phyloP scores from a whole-genome alignment of 2,329 filamentous ascomycete species.

The Pseudogymnoascus sp. region DNA sequence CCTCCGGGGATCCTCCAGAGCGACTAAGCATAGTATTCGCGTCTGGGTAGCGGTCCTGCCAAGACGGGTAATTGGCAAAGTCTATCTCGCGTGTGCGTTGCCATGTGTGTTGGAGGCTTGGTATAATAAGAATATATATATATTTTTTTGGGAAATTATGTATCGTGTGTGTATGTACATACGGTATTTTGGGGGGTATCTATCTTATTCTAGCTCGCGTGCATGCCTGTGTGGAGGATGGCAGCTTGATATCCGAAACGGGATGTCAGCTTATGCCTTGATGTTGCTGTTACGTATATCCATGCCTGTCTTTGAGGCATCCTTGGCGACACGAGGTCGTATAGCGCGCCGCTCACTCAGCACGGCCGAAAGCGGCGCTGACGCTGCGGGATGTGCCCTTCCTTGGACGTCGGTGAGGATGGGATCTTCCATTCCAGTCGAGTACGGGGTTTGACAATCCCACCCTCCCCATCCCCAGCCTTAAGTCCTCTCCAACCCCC shows the following conservation, averaged over 20 bases:
- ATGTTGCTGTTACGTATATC: neutral
- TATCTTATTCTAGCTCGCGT: neutral
- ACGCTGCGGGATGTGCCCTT: neutral
- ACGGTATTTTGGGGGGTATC: neutral
- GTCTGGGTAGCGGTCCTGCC: neutral
- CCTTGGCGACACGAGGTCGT: neutral
- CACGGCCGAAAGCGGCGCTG: neutral
- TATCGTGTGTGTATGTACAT: neutral
- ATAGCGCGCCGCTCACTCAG: neutral
- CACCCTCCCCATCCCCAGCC: neutral
- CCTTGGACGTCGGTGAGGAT: neutral
- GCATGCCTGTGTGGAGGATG: neutral
- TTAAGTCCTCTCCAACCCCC: neutral
- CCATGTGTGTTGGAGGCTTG: neutral
- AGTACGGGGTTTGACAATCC: neutral
- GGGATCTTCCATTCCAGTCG: neutral
- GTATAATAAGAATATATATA: neutral
- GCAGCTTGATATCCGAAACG: neutral
- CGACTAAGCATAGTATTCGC: neutral
- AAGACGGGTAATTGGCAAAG: neutral
- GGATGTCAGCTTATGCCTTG: neutral
- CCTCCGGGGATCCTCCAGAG: too few relatives aligned
- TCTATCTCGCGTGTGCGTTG: neutral
- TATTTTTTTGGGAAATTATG: neutral
- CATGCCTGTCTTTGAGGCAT: neutral